phyloP scores from a whole-genome alignment of 352 stramenopile species.

The Pythium aphanidermatum region DNA sequence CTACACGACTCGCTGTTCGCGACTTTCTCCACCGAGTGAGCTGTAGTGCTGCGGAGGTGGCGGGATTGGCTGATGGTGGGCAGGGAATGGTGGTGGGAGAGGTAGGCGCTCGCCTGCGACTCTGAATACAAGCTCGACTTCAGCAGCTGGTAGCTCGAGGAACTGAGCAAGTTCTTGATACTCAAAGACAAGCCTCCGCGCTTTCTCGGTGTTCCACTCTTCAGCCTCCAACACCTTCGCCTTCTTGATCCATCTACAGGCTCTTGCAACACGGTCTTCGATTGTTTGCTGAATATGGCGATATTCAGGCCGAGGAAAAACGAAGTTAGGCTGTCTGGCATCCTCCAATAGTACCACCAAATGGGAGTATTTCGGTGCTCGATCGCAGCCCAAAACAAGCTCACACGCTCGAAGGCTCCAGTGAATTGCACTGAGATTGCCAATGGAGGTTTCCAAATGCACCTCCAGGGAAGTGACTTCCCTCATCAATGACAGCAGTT shows the following conservation, averaged over 20 bases:
- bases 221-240: constrained; percentile 61
- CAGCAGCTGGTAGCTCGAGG: constrained; percentile 50
- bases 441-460: constrained; percentile 39
- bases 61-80: not conserved
- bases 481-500: constrained; percentile 40
- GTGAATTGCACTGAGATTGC: constrained; percentile 56
- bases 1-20: constrained; percentile 15
- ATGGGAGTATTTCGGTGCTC: constrained; percentile 58
- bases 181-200: constrained; percentile 31
- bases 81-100: not conserved
- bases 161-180: constrained; percentile 56
- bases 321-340: constrained; percentile 33
- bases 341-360: constrained; percentile 63
- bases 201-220: constrained; percentile 59
- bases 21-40: not conserved
- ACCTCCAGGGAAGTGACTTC: constrained; percentile 57
- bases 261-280: constrained; percentile 53
- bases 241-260: constrained; percentile 54
- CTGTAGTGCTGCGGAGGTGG: not conserved
- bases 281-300: constrained; percentile 67
- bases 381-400: constrained; percentile 43
- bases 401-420: constrained; percentile 72
- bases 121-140: constrained; percentile 56
- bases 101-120: constrained; percentile 19
- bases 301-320: constrained; percentile 63